Evolutionary conservation across 2,329 filamentous ascomycete species (phyloP), one percentile per base, ranked within the genome.

Genomic region (Aspergillus candidus): DNA sequence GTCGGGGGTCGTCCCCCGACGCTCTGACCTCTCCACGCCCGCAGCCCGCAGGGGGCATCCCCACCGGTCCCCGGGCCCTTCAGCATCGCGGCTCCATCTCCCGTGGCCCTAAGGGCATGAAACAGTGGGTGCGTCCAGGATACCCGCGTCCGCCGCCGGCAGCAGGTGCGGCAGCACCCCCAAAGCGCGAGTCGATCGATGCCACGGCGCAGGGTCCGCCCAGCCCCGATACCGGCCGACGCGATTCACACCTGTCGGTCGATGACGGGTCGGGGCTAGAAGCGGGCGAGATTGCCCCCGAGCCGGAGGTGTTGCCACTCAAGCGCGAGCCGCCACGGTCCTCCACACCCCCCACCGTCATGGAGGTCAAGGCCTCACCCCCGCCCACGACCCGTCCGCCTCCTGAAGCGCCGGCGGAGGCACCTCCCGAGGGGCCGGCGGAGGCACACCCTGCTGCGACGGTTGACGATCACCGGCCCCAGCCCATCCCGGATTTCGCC

Each of bases 31-130:
- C 68, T 4, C 67, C 68, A 14, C 58, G 57, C 11, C 61, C 64
- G 54, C 56, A 60, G 37, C 50, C 61, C 18, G 58, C 63, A 8
- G 22, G 22, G 22, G 65, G 51, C 30, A 65, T 70, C 14, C 68
- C 68, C 11, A 71, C 67, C 7, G 68, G 66, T 3, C 68, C 68
- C 30, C 66, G 68, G 40, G 67, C 67, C 6, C 57, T 64, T n/a
- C 60, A 67, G 36, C 61, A 65, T 45, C 60, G 63, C 38, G 54
- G 56, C 6, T 48, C 59, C 31, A 54, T 55, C 11, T 58, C 62
- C 10, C 57, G 65, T 22, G 58, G 58, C 6, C 52, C 60, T 4
- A 70, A 69, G 43, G 50, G 38, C 12, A 67, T 59, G 41, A 68
- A 68, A 47, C 63, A 63, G 46, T 70, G 67, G 67, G 55, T 63